Evolutionary conservation across 2,329 filamentous ascomycete species (phyloP), one percentile per base, ranked within the genome.

Genomic region (Venturia aucupariae): DNA sequence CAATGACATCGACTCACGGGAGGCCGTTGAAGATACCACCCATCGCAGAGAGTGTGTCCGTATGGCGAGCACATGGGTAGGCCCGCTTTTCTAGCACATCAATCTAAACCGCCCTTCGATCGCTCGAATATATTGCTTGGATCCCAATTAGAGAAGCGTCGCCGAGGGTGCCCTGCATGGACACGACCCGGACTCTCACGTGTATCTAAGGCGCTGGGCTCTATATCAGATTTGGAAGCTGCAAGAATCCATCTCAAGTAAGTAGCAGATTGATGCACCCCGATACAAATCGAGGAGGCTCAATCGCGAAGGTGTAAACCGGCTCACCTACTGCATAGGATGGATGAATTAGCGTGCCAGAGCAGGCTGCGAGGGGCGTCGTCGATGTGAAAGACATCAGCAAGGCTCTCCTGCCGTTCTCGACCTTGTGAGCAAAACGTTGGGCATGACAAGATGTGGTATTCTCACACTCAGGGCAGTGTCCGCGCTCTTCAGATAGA

Each of bases 81-180:
- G 51, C 51, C 51, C 51, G 51, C 59, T 60, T 44, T 44, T 44
- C 59, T 42, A 19, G 38, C 35, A 44, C 35, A 17, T 60, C 59
- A 60, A 60, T 60, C 59, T 60, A 60, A 38, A 41, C 35, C 59
- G 38, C 27, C 59, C 59, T 32, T 27, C 15, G 59, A 44, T 60
- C 59, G 59, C 35, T 41, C 59, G 39, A n/a, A 44, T 60, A 60
- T 41, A 60, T 60, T 60, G n/a, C 35, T 27, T 41, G n/a, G n/a
- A 42, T 27, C n/a, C 59, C 59, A 60, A n/a, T 60, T 60, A 44
- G 19, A 60, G 59, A 44, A 44, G 22, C 7, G 59, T 27, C 2
- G 59, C n/a, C 35, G 59, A 60, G 59, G 59, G 11, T 41, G 38
- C 59, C 59, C 59, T 60, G 59, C 15, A 42, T 35, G 30, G 15